Evolutionary conservation across 441 rosid species (phyloP).

Genomic region (Melastoma candidum): DNA sequence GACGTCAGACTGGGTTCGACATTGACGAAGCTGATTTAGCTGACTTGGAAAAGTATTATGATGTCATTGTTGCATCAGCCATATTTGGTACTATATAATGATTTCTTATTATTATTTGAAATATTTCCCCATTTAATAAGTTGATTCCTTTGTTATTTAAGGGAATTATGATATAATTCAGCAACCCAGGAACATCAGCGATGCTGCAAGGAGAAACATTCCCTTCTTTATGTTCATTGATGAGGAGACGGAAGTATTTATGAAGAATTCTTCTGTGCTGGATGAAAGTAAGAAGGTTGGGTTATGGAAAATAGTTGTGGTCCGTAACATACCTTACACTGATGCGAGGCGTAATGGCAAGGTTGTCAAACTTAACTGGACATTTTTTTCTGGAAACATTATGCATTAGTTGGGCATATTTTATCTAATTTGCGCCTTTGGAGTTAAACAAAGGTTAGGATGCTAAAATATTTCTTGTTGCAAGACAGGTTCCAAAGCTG

Average conservation of each 20-base stretch:
- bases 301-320: slow-evolving; percentile 51
- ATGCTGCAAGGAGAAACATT: slow-evolving; percentile 41
- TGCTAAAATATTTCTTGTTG: no score
- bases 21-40: slow-evolving; percentile 59
- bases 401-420: no score
- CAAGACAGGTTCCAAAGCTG: slow-evolving; percentile 72
- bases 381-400: no score
- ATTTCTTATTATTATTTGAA: no score
- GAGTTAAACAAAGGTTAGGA: no score
- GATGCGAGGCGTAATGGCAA: slow-evolving; percentile 66
- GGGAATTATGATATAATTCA: slow-evolving; percentile 77
- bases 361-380: slow-evolving; percentile 26
- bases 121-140: background rate
- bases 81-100: slow-evolving; percentile 56
- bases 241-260: slow-evolving; percentile 65
- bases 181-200: slow-evolving; percentile 59
- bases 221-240: slow-evolving; percentile 91
- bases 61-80: slow-evolving; percentile 80
- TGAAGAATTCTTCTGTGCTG: slow-evolving; percentile 44
- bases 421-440: no score
- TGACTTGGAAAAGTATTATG: slow-evolving; percentile 51
- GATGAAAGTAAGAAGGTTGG: slow-evolving; percentile 45
- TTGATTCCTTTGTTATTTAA: slow-evolving; percentile 21
- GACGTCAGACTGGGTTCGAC: slow-evolving; percentile 62
- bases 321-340: slow-evolving; percentile 42